A percentile compares a stretch with the other conserved stretches of the same genome.
Conservation (phyloP, 106 monocot species). For the Allium cepa region DNA sequence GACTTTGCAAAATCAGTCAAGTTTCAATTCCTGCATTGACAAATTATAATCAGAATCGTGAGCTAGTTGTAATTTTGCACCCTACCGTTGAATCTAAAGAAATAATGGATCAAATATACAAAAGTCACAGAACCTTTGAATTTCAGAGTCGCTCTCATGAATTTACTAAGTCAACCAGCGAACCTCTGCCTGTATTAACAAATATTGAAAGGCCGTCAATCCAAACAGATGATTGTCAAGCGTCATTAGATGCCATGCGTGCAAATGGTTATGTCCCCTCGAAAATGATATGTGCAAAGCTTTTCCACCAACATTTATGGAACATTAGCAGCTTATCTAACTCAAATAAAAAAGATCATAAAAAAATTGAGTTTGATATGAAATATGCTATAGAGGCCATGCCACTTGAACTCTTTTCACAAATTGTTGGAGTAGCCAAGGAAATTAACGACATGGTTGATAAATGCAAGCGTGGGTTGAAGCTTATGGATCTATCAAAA, state of each 20-base stretch:
- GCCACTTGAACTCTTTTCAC: conserved; percentile 86
- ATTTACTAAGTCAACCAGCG: conserved; percentile 16
- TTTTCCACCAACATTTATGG: conserved; percentile 85
- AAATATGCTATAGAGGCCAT: conserved; percentile 52
- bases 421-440: conserved; percentile 62
- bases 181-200: conserved; percentile 16
- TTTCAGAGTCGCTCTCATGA: conserved; percentile 15
- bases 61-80: conserved; percentile 48
- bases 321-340: conserved; percentile 34
- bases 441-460: conserved; percentile 52
- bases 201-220: conserved; percentile 16
- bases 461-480: conserved; percentile 45
- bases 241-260: conserved; percentile 37
- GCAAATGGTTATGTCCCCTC: conserved; percentile 70
- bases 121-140: conserved; percentile 46
- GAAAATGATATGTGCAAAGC: conserved; percentile 81
- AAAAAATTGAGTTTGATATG: conserved; percentile 40
- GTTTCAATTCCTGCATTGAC: conserved; percentile 42
- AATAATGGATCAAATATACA: conserved; percentile 40
- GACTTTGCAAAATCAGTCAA: conserved; percentile 35
- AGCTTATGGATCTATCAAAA: conserved; percentile 58
- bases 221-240: conserved; percentile 17
- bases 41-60: conserved; percentile 36
- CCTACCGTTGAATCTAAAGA: conserved; percentile 40
- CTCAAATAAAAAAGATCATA: conserved; percentile 21